Evolutionary conservation across 169 alveolate genomes (phyloP).

Genomic region (Plasmodium malariae): DNA sequence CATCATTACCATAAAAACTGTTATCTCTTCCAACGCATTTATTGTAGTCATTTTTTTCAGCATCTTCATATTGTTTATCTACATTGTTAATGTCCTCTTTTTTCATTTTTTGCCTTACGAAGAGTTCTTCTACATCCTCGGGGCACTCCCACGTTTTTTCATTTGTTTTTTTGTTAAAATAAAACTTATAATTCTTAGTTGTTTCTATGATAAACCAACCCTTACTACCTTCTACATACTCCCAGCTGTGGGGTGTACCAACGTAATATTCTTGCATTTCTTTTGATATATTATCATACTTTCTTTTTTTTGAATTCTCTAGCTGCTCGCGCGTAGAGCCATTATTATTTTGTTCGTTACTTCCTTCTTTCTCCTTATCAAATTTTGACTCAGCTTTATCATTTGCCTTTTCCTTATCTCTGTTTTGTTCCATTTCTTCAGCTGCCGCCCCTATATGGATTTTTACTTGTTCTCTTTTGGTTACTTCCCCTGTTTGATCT

Average conservation of each 20-base stretch:
- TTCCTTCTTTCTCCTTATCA: background rate
- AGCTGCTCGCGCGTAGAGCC: background rate
- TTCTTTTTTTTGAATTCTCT: background rate
- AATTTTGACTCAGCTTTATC: background rate
- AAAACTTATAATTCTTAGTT: conserved; percentile 57
- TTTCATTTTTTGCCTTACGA: background rate
- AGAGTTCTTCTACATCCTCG: conserved; percentile 23
- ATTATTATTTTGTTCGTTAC: background rate
- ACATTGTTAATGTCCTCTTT: background rate
- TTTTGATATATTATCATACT: conserved; percentile 21
- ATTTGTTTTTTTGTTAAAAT: conserved; percentile 41
- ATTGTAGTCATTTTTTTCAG: background rate
- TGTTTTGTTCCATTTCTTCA: background rate
- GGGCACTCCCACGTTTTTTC: conserved; percentile 73
- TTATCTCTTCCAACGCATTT: background rate
- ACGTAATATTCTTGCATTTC: conserved; percentile 43
- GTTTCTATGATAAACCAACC: conserved; percentile 73
- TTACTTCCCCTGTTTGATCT: too few species aligned
- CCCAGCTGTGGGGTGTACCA: conserved; percentile 69
- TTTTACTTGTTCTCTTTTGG: background rate
- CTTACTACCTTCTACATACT: conserved; percentile 52
- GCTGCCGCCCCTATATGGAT: background rate
- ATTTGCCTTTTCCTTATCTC: background rate
- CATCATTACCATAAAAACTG: background rate
- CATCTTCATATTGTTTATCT: background rate